Base-by-base conservation (phyloP, 2,329 filamentous ascomycete species). In the Capronia epimyces region DNA sequence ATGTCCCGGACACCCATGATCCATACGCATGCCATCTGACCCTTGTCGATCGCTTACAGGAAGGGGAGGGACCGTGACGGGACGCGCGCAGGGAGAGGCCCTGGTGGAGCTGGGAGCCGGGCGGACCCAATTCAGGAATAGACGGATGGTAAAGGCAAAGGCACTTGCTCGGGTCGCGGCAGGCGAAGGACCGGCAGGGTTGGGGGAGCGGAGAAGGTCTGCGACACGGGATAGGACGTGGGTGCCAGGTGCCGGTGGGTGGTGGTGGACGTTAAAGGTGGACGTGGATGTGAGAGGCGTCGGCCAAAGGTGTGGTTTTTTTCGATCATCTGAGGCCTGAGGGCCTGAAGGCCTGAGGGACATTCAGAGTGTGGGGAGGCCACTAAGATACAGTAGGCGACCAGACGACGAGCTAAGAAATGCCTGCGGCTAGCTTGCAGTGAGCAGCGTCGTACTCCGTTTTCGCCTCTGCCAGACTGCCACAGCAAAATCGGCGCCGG, bases 11-110 rank as follows among this genome's bases (percentile, higher is more conserved):
- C 15, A 46, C 12, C 43, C 36, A 10, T 27, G 20, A 36, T 22
- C 34, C 22, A 18, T 27, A 51, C 49, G 49, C 49, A 51, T 51
- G 49, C 49, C 49, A 51, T 51, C 49, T 51, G 49, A 51, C 49
- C 49, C 49, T 51, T 34, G 43, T 36, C 27, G 43, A 46, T 51
- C 43, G 49, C 37, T 46, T 51, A 21, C 43, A 36, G 27, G 49
- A 15, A 41, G 22, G 41, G 34, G 34, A 46, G 39, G 43, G 41
- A 45, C 15, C 22, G 36, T 40, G 36, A 43, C 46, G 46, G 49
- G 43, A 46, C 25, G 15, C 10, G 18, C 6, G 42, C 22, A 37
- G 34, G 34, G 25, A 36, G 43, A 25, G 10, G 46, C 21, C 22
- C 9, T 37, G 37, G 24, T 32, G 39, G 7, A 22, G 15, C 16